Percentiles rank a stretch among this genome's conserved stretches.
Conservation (phyloP, 805 yeast species). For the Candida incommunis region DNA sequence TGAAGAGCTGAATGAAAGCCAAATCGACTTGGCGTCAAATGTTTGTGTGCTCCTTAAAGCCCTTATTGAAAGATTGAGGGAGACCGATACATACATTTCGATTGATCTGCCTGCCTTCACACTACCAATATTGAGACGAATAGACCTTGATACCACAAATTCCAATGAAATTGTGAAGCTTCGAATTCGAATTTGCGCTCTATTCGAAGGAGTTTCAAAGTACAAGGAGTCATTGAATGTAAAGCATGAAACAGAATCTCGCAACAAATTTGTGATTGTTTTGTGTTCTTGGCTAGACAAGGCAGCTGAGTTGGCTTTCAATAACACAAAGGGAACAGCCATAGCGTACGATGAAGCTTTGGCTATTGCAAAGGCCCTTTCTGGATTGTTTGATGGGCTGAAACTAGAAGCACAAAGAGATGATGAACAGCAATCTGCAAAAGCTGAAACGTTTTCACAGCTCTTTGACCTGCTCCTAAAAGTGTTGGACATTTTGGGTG, state of each 20-base stretch:
- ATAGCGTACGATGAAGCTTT: neutral
- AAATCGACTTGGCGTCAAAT: conserved; percentile 2
- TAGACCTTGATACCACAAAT: conserved; percentile 2
- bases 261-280: conserved; percentile 12
- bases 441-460: conserved; percentile 30
- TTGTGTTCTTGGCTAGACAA: conserved; percentile 17
- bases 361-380: neutral
- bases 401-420: conserved; percentile 4
- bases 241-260: conserved; percentile 9
- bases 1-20: conserved; percentile 6
- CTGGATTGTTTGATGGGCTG: neutral
- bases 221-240: conserved; percentile 14
- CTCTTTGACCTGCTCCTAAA: conserved; percentile 34
- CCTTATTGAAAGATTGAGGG: conserved; percentile 12
- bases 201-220: conserved; percentile 13
- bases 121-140: conserved; percentile 9
- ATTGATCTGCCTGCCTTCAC: conserved; percentile 13
- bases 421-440: conserved; percentile 19
- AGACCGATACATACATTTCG: conserved; percentile 12
- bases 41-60: conserved; percentile 9
- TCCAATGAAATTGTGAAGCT: conserved; percentile 8
- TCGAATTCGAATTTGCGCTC: conserved; percentile 11
- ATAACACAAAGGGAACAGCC: neutral
- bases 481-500: conserved; percentile 28
- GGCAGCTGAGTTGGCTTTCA: neutral